Conservation (phyloP, 148 eudicot genomes). For the Rhododendron henanense region DNA sequence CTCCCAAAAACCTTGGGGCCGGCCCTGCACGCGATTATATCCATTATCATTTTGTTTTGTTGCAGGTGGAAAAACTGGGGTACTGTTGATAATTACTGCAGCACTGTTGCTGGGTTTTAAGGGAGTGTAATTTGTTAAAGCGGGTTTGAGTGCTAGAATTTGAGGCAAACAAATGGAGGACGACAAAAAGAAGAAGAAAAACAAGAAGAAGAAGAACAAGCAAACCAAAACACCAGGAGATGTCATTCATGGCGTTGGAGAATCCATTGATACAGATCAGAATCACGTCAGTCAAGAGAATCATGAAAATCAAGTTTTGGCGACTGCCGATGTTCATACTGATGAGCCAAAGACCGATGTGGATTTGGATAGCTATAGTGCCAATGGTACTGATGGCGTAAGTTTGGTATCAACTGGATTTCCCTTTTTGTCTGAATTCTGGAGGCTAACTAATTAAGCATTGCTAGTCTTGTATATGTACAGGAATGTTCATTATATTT, state of each 20-base stretch:
- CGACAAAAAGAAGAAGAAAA: conserved; percentile 58
- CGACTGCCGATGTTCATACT: conserved; percentile 2
- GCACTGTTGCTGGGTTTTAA: background rate
- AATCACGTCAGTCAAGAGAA: conserved; percentile 14
- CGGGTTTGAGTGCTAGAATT: background rate
- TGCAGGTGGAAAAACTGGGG: background rate
- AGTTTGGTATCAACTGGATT: conserved; percentile 1
- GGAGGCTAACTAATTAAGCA: background rate
- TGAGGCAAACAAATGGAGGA: conserved; percentile 45
- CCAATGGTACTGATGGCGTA: conserved; percentile 26
- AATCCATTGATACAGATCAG: conserved; percentile 33
- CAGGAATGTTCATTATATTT: background rate
- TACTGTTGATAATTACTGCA: background rate
- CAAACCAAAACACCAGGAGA: conserved; percentile 31
- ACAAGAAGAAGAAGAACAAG: conserved; percentile 76
- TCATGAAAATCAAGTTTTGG: conserved; percentile 17
- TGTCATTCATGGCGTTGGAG: conserved; percentile 26
- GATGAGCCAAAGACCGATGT: conserved; percentile 9
- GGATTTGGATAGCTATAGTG: conserved; percentile 13
- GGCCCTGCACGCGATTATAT: background rate
- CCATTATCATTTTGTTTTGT: background rate
- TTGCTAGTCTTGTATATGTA: background rate
- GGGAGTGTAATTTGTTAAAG: background rate
- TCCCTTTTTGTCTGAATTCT: background rate
- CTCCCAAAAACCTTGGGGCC: background rate